These are phyloP conservation scores for Coccinonectria pachysandricola DNA, from an alignment of 2,329 filamentous ascomycete genomes.

Conservation along the genomic window DNA sequence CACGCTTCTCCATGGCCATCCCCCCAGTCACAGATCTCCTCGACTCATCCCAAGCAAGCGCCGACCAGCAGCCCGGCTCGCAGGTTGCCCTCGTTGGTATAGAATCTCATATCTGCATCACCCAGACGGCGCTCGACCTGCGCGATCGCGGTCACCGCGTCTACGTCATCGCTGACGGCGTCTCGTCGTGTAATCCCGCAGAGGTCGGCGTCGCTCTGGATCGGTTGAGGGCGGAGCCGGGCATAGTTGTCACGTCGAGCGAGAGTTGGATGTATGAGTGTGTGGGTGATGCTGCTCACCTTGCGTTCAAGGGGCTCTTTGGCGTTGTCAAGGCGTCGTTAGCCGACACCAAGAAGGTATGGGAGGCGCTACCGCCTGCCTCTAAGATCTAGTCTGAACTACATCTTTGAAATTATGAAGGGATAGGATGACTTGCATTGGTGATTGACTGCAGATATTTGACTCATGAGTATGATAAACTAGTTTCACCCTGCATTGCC, in stretches of 20 bases:
- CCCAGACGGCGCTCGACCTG: constrained; percentile 81
- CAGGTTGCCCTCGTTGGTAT: constrained; percentile 79
- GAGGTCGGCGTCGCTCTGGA: constrained; percentile 74
- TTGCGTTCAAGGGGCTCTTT: constrained; percentile 64
- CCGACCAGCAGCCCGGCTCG: too few species aligned
- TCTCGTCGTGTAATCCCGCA: constrained; percentile 75
- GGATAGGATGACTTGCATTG: too few species aligned
- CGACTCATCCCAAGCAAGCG: constrained; percentile 20
- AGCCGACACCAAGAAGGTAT: constrained; percentile 56
- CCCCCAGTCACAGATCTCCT: constrained; percentile 46
- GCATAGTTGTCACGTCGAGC: constrained; percentile 71
- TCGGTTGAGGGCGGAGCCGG: constrained; percentile 58
- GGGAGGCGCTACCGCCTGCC: constrained; percentile 50
- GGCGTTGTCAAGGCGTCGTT: constrained; percentile 69
- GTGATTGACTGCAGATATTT: too few species aligned
- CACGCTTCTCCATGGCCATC: constrained; percentile 78
- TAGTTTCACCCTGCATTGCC: too few species aligned
- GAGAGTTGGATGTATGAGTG: constrained; percentile 87
- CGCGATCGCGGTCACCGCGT: constrained; percentile 66
- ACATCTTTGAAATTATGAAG: too few species aligned
- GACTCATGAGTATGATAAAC: too few species aligned
- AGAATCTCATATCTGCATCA: constrained; percentile 88
- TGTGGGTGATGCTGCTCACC: constrained; percentile 67
- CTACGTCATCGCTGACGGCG: constrained; percentile 80
- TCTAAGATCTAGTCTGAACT: constrained; percentile 55